Percentiles rank a stretch among this genome's conserved stretches.
These are phyloP conservation scores for Boletus patriciae DNA, from an alignment of 768 basidiomycete genomes.

Conservation along the genomic window DNA sequence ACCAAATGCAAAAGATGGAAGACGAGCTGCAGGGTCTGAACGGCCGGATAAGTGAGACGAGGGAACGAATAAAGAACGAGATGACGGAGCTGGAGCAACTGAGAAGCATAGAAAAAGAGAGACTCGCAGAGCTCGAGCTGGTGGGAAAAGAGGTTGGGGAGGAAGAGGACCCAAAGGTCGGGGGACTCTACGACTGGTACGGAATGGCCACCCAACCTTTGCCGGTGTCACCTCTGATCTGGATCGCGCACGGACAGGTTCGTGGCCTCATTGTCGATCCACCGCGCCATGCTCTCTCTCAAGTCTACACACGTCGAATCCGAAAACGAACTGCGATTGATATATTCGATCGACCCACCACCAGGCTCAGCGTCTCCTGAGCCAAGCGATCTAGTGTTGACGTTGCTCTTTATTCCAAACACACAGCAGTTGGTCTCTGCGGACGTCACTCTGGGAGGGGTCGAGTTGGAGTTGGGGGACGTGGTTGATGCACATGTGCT, in stretches of 20 bases:
- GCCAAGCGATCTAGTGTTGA: conserved; percentile 46
- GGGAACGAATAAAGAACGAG: conserved; percentile 59
- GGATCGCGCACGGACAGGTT: conserved; percentile 50
- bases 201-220: conserved; percentile 19
- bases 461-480: conserved; percentile 57
- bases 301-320: conserved; percentile 58
- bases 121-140: conserved; percentile 51
- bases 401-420: conserved; percentile 68
- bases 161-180: conserved; percentile 62
- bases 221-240: neutral
- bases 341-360: conserved; percentile 51
- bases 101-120: conserved; percentile 68
- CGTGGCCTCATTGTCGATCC: conserved; percentile 62
- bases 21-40: conserved; percentile 61
- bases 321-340: conserved; percentile 76
- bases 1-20: conserved; percentile 73
- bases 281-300: conserved; percentile 61
- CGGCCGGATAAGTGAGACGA: conserved; percentile 50
- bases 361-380: conserved; percentile 21
- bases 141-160: conserved; percentile 50
- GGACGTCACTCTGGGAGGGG: conserved; percentile 51
- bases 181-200: conserved; percentile 71
- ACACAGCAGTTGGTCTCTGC: conserved; percentile 65
- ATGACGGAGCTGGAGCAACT: conserved; percentile 57
- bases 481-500: conserved; percentile 61